Evolutionary conservation across 139 green algal species (phyloP), one percentile per base, ranked within the genome.

Genomic region (Mychonastes homosphaera): DNA sequence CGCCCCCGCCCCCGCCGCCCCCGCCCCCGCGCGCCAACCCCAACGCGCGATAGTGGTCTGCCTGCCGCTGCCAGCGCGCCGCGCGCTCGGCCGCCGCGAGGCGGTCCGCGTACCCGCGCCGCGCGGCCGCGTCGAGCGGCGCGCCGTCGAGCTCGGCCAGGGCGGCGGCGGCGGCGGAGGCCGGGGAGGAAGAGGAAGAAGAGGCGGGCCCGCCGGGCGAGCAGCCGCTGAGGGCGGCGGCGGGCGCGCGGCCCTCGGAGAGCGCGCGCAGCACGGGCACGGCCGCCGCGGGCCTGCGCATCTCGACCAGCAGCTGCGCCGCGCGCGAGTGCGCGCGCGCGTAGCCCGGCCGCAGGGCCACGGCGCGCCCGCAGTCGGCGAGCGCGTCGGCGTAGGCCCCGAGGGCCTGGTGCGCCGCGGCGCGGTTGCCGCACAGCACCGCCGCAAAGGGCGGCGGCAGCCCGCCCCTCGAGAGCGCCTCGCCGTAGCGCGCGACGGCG

Each of bases 371-470:
- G 60, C 82, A 88, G 76, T 94, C 85, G 23, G 84, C 84, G 7
- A 92, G 64, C 12, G 84, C 84, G 23, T 86, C 75, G 16, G 62
- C 57, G 1, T 69, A 36, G 21, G 52, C 36, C 0, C 61, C 40
- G 23, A 76, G 29, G 13, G 46, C 61, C 63, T 85, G 73, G 45
- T 81, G 46, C n/a, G 78, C 84, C 3, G 85, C 85, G 0, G 84
- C 85, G 5, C 85, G 65, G 79, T 91, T 94, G 72, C 67, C 64
- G 57, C 86, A 69, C 71, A 94, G 72, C 57, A 94, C 68, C 9
- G 84, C 82, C 1, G 80, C 77, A 53, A 82, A 81, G 5, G 51
- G 53, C 2, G 69, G 53, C 2, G 69, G 68, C 3, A 41, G 49
- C 34, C 60, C 59, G 12, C 57, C n/a, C n/a, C n/a, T 29, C 4